Evolutionary conservation across 257 asterid species (phyloP).

Genomic region (Nicotiana paniculata): DNA sequence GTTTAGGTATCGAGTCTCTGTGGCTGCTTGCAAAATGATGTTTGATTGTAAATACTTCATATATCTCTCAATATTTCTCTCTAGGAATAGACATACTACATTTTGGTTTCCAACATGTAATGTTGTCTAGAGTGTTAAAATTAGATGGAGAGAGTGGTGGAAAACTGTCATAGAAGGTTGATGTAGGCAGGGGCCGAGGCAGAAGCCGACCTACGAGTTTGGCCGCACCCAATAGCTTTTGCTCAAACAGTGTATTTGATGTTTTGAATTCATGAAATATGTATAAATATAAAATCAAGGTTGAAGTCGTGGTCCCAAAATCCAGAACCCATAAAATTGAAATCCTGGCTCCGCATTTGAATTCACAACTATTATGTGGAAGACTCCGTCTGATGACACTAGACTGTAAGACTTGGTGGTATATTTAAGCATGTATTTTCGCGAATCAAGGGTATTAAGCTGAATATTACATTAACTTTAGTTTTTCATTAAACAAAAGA

Average conservation of each 20-base stretch:
- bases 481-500: not conserved
- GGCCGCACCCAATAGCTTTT: too few relatives aligned
- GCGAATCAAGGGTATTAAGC: not conserved
- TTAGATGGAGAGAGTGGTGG: not conserved
- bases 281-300: too few relatives aligned
- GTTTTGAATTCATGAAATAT: too few relatives aligned
- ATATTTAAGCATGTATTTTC: too few relatives aligned
- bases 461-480: not conserved
- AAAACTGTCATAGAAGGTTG: not conserved
- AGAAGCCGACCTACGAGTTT: too few relatives aligned
- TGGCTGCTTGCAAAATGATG: conserved; percentile 27
- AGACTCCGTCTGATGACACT: not conserved
- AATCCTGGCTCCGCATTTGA: not conserved
- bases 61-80: not conserved
- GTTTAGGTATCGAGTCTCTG: conserved; percentile 71
- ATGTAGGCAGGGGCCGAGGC: too few relatives aligned
- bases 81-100: not conserved
- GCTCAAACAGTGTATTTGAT: too few relatives aligned
- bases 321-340: too few relatives aligned
- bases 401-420: not conserved
- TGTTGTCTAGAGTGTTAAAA: not conserved
- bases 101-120: not conserved
- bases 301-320: too few relatives aligned
- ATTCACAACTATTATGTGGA: not conserved
- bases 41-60: not conserved